phyloP scores from a whole-genome alignment of 2,329 filamentous ascomycete species.

The Diatrype stigma region DNA sequence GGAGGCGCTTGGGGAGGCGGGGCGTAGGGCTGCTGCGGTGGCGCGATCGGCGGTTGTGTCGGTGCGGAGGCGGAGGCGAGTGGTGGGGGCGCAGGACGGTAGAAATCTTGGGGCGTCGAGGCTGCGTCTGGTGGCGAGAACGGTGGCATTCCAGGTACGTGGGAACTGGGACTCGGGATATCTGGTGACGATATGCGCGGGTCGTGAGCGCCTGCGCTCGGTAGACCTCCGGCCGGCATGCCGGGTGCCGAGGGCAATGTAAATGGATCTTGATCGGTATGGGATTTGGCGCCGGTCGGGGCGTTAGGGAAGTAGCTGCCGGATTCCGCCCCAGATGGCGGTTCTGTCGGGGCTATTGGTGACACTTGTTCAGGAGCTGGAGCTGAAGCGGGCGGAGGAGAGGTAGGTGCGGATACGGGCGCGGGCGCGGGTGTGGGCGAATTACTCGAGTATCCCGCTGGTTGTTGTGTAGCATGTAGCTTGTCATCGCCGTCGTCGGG shows the following conservation, averaged over 20 bases:
- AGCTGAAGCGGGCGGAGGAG: conserved; percentile 24
- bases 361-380: conserved; percentile 27
- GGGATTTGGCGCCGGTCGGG: background rate
- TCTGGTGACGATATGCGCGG: conserved; percentile 16
- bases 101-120: conserved; percentile 31
- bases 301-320: conserved; percentile 25
- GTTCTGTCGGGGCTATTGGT: conserved; percentile 26
- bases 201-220: conserved; percentile 20
- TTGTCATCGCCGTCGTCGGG: conserved; percentile 38
- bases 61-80: conserved; percentile 19
- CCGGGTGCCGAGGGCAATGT: conserved; percentile 25
- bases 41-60: conserved; percentile 16
- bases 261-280: conserved; percentile 15
- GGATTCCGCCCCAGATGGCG: conserved; percentile 18
- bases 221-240: conserved; percentile 19
- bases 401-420: conserved; percentile 34
- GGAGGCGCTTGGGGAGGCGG: conserved; percentile 22
- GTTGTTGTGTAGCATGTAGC: conserved; percentile 13
- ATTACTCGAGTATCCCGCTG: no score
- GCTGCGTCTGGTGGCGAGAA: conserved; percentile 25
- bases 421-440: conserved; percentile 23
- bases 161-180: conserved; percentile 21
- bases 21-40: conserved; percentile 15
- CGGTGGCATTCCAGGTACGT: conserved; percentile 20
- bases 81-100: conserved; percentile 27